Conservation (phyloP, 2,329 filamentous ascomycete genomes). For the Chrysosporium keratinophilum region DNA sequence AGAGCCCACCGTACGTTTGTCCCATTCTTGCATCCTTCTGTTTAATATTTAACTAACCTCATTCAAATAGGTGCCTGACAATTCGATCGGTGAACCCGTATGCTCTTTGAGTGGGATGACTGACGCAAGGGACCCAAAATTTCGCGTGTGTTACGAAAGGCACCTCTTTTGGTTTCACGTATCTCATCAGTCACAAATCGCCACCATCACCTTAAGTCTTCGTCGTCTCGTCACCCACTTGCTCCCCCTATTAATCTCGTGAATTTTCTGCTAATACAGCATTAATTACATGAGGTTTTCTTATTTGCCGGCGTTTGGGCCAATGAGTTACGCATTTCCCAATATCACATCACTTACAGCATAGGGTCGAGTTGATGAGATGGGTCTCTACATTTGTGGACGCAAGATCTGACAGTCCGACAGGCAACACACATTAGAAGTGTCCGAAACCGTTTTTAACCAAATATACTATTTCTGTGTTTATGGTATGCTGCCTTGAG, state of each 20-base stretch:
- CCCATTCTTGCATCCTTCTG: background rate
- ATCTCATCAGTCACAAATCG: background rate
- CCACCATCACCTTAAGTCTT: background rate
- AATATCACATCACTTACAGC: background rate
- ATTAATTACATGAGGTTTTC: conserved; percentile 1
- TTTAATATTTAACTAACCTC: conserved; percentile 23
- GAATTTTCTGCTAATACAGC: background rate
- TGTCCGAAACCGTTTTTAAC: background rate
- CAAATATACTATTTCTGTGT: background rate
- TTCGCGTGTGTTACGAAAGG: background rate
- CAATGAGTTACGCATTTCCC: background rate
- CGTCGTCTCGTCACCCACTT: background rate
- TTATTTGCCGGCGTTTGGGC: background rate
- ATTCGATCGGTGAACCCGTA: conserved; percentile 44
- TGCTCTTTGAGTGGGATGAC: conserved; percentile 29
- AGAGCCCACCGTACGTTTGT: conserved; percentile 92
- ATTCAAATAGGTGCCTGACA: conserved; percentile 36
- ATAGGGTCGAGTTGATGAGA: background rate
- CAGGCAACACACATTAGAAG: background rate
- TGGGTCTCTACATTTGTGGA: background rate
- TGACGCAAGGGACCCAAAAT: background rate
- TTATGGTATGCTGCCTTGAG: conserved; percentile 3
- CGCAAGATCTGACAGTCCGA: background rate
- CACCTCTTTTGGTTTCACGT: background rate
- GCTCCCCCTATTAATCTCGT: background rate